These are phyloP conservation scores for Raffaelea albimanens DNA, from an alignment of 2,329 filamentous ascomycete species.

Conservation along the genomic window DNA sequence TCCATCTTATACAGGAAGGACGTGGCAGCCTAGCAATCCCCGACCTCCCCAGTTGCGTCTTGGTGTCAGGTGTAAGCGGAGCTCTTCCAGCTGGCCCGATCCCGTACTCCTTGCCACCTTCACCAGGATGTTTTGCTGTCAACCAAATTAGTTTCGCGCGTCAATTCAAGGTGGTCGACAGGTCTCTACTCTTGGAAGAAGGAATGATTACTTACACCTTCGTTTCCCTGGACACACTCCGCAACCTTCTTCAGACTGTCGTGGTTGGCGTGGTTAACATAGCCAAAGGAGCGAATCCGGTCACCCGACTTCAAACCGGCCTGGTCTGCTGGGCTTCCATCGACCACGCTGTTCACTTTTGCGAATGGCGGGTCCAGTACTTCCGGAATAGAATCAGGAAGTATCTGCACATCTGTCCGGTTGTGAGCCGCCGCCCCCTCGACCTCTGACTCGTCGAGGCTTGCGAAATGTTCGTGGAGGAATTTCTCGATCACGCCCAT, in stretches of 20 bases:
- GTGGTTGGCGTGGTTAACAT: constrained; percentile 74
- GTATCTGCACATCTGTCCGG: constrained; percentile 10
- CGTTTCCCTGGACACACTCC: constrained; percentile 82
- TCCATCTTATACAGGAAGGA: constrained; percentile 59
- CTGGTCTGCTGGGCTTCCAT: constrained; percentile 68
- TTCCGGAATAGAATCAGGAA: constrained; percentile 24
- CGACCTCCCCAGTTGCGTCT: constrained; percentile 80
- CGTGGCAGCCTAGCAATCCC: constrained; percentile 82
- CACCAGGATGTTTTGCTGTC: constrained; percentile 60
- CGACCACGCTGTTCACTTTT: constrained; percentile 74
- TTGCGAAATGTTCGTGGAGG: constrained; percentile 87
- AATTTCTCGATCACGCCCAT: constrained; percentile 77
- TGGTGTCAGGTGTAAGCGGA: constrained; percentile 66
- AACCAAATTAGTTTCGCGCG: neutral
- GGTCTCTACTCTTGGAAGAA: too few relatives aligned
- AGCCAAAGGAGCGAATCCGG: constrained; percentile 74
- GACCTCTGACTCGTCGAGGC: constrained; percentile 43
- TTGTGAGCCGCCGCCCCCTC: constrained; percentile 17
- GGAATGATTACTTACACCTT: constrained; percentile 59
- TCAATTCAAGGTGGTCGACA: too few relatives aligned
- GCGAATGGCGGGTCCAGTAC: constrained; percentile 57
- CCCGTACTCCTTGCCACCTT: constrained; percentile 46
- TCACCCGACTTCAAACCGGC: constrained; percentile 78
- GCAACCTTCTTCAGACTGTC: constrained; percentile 77
- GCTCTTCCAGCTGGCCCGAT: constrained; percentile 37